Evolutionary conservation across 768 basidiomycete genomes (phyloP).

Genomic region (Filobasidium floriforme): DNA sequence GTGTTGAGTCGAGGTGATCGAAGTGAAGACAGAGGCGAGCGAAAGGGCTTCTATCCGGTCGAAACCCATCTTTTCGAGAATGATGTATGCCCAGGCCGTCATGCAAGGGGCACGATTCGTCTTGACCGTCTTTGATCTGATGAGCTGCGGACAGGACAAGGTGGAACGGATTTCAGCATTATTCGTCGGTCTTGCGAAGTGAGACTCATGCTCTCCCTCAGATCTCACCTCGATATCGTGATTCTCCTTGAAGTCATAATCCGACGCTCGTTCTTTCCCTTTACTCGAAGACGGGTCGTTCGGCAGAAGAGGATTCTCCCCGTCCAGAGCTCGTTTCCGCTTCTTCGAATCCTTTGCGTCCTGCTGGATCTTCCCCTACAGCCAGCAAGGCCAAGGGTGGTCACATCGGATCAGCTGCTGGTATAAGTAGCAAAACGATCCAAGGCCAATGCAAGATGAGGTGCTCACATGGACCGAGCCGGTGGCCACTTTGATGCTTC

Average conservation of each 20-base stretch:
- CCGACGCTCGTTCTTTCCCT: constrained; percentile 19
- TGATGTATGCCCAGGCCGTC: constrained; percentile 84
- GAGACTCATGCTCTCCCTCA: background rate
- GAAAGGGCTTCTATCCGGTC: constrained; percentile 80
- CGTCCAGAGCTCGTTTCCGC: constrained; percentile 24
- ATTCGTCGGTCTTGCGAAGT: no score
- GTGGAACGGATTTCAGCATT: background rate
- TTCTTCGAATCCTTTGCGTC: constrained; percentile 33
- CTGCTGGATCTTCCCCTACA: constrained; percentile 30
- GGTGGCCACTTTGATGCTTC: constrained; percentile 27
- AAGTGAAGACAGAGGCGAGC: constrained; percentile 87
- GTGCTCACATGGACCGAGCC: background rate
- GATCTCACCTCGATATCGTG: constrained; percentile 35
- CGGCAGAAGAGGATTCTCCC: constrained; percentile 19
- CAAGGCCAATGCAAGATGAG: background rate
- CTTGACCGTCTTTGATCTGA: constrained; percentile 53
- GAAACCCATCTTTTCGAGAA: constrained; percentile 80
- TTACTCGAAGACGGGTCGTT: constrained; percentile 11
- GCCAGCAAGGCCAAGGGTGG: background rate
- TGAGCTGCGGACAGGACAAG: background rate
- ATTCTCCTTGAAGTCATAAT: constrained; percentile 33
- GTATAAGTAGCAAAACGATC: background rate
- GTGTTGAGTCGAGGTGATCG: constrained; percentile 80
- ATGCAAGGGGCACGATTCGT: constrained; percentile 90
- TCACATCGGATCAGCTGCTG: background rate